Conservation (phyloP, 2,329 filamentous ascomycete genomes). For the Plectosphaerella cucumerina region DNA sequence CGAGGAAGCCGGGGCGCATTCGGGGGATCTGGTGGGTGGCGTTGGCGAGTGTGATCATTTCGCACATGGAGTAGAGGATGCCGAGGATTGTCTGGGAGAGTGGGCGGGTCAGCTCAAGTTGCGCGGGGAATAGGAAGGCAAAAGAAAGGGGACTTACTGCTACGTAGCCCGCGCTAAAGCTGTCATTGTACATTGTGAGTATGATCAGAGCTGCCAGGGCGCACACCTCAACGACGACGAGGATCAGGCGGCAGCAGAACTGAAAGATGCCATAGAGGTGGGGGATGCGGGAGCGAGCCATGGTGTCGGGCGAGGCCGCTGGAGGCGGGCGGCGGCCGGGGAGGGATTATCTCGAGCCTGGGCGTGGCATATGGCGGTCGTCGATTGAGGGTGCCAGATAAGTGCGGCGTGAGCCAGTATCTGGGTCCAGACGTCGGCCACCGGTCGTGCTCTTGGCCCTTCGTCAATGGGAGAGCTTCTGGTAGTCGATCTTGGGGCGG, state of each 20-base stretch:
- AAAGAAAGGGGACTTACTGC: constrained; percentile 2
- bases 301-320: constrained; percentile 2
- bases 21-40: constrained; percentile 13
- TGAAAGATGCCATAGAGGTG: constrained; percentile 14
- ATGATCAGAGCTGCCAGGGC: constrained; percentile 13
- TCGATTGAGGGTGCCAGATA: too few species aligned
- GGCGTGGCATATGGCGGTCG: too few species aligned
- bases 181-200: constrained; percentile 9
- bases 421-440: too few species aligned
- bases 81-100: constrained; percentile 25
- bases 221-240: constrained; percentile 14
- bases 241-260: constrained; percentile 13
- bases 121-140: not conserved
- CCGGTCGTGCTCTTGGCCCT: too few species aligned
- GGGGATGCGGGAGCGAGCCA: constrained; percentile 13
- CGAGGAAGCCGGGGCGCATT: constrained; percentile 11
- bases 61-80: constrained; percentile 38
- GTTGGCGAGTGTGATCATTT: constrained; percentile 15
- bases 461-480: too few species aligned
- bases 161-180: constrained; percentile 12
- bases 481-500: too few species aligned
- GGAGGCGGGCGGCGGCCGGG: not conserved
- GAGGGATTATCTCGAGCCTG: too few species aligned
- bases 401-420: too few species aligned
- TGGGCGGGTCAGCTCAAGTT: not conserved